These are phyloP conservation scores for Coriolopsis trogii DNA, from an alignment of 1,284 basidiomycete genomes.

Conservation along the genomic window DNA sequence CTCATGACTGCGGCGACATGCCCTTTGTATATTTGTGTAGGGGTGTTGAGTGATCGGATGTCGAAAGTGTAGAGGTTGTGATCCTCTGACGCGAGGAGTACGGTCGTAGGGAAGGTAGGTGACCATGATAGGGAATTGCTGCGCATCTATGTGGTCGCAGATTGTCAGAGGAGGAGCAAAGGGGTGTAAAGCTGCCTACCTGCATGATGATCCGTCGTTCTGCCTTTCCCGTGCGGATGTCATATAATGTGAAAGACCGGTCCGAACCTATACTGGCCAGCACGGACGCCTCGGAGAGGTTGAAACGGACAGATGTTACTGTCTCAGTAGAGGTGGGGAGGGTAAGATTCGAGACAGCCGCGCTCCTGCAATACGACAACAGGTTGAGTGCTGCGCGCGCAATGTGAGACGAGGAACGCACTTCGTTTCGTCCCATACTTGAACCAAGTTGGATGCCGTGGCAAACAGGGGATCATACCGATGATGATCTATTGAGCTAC, in stretches of 20 bases:
- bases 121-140: conserved; percentile 94
- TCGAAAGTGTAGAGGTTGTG: conserved; percentile 99
- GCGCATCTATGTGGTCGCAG: conserved; percentile 62
- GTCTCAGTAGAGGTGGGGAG: conserved; percentile 88
- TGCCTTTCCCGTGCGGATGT: conserved; percentile 94
- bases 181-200: conserved; percentile 43
- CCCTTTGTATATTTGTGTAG: conserved; percentile 95
- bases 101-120: conserved; percentile 90
- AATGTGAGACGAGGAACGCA: conserved; percentile 37
- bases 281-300: conserved; percentile 91
- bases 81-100: conserved; percentile 95
- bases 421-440: conserved; percentile 98
- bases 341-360: conserved; percentile 80
- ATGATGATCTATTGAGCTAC: conserved; percentile 93
- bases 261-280: conserved; percentile 94
- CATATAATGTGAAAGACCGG: conserved; percentile 94
- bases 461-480: conserved; percentile 87
- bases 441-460: conserved; percentile 91
- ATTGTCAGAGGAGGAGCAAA: background rate
- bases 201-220: conserved; percentile 91
- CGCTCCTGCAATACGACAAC: conserved; percentile 47
- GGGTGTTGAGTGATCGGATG: conserved; percentile 81
- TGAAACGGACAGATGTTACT: conserved; percentile 88
- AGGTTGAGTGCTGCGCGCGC: background rate
- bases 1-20: conserved; percentile 96